Evolutionary conservation across 306 rosid species (phyloP).

Genomic region (Corylus heterophylla): DNA sequence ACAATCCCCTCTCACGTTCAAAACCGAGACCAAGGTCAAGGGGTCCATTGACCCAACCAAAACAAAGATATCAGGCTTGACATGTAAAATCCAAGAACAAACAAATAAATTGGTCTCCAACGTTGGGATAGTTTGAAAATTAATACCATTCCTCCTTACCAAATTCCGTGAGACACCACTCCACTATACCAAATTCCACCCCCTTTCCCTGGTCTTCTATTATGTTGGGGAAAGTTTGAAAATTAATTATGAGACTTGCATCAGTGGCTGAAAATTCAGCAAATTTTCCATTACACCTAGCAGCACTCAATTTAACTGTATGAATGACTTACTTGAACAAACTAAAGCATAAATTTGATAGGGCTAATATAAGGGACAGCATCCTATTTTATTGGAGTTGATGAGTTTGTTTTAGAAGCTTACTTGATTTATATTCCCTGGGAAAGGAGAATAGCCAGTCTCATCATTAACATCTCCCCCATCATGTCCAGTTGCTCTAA

Average conservation of each 20-base stretch:
- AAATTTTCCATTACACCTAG: not conserved
- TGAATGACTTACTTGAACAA: not conserved
- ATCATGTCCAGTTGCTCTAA: slow-evolving; percentile 87
- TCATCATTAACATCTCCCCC: slow-evolving; percentile 86
- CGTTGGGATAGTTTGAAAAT: not conserved
- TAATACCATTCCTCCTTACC: no score
- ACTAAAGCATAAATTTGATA: not conserved
- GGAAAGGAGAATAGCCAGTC: slow-evolving; percentile 93
- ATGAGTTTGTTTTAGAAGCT: slow-evolving; percentile 35
- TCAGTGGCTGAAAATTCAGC: not conserved
- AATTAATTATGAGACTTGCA: not conserved
- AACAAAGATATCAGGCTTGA: not conserved
- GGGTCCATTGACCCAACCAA: not conserved
- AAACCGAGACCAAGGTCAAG: no score
- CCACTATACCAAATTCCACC: not conserved
- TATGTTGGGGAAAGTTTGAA: not conserved
- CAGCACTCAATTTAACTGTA: not conserved
- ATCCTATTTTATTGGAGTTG: not conserved
- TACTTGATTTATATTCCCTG: slow-evolving; percentile 98
- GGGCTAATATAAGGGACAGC: not conserved
- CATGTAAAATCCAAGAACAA: not conserved
- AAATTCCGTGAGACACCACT: not conserved
- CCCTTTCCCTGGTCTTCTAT: not conserved
- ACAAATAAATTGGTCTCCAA: not conserved
- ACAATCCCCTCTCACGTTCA: not conserved